Conservation (phyloP, 2,329 filamentous ascomycete species). For the Magnaporthiopsis rhizophila region DNA sequence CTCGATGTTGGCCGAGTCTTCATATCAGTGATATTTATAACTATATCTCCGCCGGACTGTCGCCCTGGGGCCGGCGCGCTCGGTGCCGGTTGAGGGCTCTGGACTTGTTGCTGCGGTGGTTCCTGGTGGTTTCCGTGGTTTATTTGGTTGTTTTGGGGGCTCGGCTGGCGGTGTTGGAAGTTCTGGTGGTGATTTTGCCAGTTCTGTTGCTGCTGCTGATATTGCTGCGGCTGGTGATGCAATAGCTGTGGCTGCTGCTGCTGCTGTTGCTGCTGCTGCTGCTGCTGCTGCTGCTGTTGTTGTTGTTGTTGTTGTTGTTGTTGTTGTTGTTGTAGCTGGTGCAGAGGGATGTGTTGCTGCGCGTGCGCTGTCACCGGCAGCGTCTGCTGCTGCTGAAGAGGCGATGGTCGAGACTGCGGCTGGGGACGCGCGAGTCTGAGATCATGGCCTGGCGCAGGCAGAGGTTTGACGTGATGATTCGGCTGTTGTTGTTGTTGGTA, state of each 20-base stretch:
- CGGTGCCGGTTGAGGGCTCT: background rate
- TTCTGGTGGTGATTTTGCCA: background rate
- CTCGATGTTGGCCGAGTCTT: constrained; percentile 1
- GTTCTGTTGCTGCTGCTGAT: constrained; percentile 15
- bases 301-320: constrained; percentile 24
- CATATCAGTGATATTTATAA: constrained; percentile 5
- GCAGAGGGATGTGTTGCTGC: constrained; percentile 27
- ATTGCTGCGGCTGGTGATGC: constrained; percentile 27
- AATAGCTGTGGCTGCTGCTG: constrained; percentile 18
- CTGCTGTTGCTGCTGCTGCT: constrained; percentile 17
- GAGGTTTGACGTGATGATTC: constrained; percentile 14
- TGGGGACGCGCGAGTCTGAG: background rate
- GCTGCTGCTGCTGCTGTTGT: constrained; percentile 21
- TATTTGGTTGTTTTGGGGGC: background rate
- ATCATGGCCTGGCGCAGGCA: background rate
- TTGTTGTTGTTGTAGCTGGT: constrained; percentile 23
- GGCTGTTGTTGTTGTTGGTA: constrained; percentile 19
- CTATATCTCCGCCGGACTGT: background rate
- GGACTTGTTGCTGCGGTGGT: background rate
- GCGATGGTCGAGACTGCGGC: constrained; percentile 9
- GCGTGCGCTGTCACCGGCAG: constrained; percentile 16
- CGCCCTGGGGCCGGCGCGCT: no score
- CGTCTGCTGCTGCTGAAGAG: constrained; percentile 18
- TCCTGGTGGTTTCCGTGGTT: background rate
- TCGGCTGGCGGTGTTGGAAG: background rate